Conservation (phyloP, 1,139 yeast species). For the Blastobotrys persicus region DNA sequence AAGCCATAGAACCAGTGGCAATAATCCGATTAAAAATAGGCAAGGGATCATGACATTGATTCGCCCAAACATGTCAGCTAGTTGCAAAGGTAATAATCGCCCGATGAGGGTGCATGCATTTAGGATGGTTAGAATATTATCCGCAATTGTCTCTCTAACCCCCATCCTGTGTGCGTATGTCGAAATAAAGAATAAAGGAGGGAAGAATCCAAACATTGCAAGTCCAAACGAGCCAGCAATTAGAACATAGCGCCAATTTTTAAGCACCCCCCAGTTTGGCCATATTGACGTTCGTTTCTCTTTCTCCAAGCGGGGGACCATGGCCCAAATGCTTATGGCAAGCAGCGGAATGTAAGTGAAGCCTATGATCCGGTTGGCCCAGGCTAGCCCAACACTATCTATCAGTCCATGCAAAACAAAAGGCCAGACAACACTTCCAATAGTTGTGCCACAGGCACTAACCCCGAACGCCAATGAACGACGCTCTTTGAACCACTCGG, state of each 20-base stretch:
- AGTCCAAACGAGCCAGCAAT: constrained; percentile 28
- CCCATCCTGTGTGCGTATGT: constrained; percentile 39
- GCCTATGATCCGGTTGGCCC: constrained; percentile 52
- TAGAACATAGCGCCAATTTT: constrained; percentile 22
- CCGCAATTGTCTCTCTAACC: constrained; percentile 26
- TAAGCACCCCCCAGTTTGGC: constrained; percentile 25
- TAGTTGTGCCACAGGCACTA: constrained; percentile 58
- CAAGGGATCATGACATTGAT: constrained; percentile 43
- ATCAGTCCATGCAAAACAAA: constrained; percentile 41
- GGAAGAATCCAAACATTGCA: constrained; percentile 40
- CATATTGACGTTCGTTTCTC: constrained; percentile 20
- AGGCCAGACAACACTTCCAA: constrained; percentile 61
- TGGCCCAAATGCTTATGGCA: constrained; percentile 36
- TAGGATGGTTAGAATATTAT: constrained; percentile 45
- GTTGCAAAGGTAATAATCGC: constrained; percentile 47
- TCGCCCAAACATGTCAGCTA: constrained; percentile 45
- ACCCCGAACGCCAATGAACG: constrained; percentile 59
- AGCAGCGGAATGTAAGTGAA: constrained; percentile 44
- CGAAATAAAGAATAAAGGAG: constrained; percentile 42
- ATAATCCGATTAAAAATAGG: constrained; percentile 28
- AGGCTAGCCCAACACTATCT: constrained; percentile 45
- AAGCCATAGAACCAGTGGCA: constrained; percentile 32
- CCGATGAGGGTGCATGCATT: constrained; percentile 52
- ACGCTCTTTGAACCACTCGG: constrained; percentile 53
- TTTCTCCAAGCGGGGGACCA: constrained; percentile 32